These are phyloP conservation scores for Colletotrichum sojae DNA, from an alignment of 2,329 filamentous ascomycete species.

Conservation along the genomic window DNA sequence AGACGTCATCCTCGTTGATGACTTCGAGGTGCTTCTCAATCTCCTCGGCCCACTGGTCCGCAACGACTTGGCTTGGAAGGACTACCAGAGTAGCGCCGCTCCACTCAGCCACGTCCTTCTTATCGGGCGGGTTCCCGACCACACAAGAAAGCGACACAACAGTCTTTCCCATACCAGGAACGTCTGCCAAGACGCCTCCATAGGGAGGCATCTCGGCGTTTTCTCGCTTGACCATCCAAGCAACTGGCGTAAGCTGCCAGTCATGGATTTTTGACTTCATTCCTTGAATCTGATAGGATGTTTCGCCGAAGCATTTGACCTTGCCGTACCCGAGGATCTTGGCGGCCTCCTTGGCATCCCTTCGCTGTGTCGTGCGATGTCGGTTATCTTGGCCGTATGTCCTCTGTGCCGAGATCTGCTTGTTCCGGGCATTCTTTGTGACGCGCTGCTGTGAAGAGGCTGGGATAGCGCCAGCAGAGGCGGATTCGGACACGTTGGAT, in stretches of 20 bases:
- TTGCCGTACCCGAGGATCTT: neutral
- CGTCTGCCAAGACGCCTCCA: constrained; percentile 73
- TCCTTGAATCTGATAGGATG: neutral
- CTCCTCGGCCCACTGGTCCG: neutral
- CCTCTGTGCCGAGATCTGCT: neutral
- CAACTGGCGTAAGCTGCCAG: constrained; percentile 62
- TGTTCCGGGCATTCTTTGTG: neutral
- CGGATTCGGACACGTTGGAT: neutral
- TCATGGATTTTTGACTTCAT: neutral
- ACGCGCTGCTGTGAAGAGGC: neutral
- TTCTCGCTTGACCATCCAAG: constrained; percentile 70
- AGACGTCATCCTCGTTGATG: neutral
- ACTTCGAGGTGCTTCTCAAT: neutral
- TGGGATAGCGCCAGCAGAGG: neutral
- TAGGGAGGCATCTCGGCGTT: constrained; percentile 50
- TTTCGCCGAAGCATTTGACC: neutral
- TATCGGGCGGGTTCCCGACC: constrained; percentile 53
- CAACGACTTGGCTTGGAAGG: constrained; percentile 44
- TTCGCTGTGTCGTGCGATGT: neutral
- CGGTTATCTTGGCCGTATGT: neutral
- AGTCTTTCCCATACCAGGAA: constrained; percentile 77
- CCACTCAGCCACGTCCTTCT: constrained; percentile 53
- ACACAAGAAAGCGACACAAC: constrained; percentile 60
- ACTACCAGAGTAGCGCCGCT: constrained; percentile 54
- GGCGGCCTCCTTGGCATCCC: neutral